Base-by-base conservation (phyloP, 768 basidiomycete species). In the Rhodosporidiobolus sp. region DNA sequence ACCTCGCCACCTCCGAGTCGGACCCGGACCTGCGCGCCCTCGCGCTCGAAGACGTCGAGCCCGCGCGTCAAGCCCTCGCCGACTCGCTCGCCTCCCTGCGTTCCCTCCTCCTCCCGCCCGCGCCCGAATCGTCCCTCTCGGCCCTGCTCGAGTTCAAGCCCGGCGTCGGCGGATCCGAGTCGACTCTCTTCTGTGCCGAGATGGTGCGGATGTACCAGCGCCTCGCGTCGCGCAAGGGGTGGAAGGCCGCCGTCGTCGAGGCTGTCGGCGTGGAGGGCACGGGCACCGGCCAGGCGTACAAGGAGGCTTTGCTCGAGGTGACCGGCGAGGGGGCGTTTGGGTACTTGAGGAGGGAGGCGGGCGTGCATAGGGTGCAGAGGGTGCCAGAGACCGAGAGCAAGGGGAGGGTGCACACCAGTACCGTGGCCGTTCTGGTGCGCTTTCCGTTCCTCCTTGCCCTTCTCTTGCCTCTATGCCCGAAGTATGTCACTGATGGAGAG, bases 311-410 rank as follows among this genome's bases (percentile, higher is more conserved):
- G 28, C 80, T 93, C 16, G 92, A 94, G 78, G 83, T 94, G 20
- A 88, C 88, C 70, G 91, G 92, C 0, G 82, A 85, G 3, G 89
- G 90, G 0, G 88, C 87, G 17, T 97, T 90, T 76, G 94, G 94
- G 69, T 81, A 83, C 1, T 80, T 98, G 64, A 83, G 88, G 49
- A 94, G 89, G 88, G 96, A 99, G 81, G 93, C 90, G 70, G 96
- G 96, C 4, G 93, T 99, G 0, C 96, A 98, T 82, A 85, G 96
- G 4, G 93, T 99, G 0, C 95, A 98, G 82, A 82, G 96, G 53
- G 91, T 98, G 1, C 96, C 96, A 1, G 87, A 87, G 16, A 98
- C 94, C 7, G 95, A 97, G 77, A 84, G 89, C 4, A 88, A 87
- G 69, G 95, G 95, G 10, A 84, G 95, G 60, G 87, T 91, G 38